Evolutionary conservation across 805 yeast genomes (phyloP).

Genomic region (Candida cerambycidarum): DNA sequence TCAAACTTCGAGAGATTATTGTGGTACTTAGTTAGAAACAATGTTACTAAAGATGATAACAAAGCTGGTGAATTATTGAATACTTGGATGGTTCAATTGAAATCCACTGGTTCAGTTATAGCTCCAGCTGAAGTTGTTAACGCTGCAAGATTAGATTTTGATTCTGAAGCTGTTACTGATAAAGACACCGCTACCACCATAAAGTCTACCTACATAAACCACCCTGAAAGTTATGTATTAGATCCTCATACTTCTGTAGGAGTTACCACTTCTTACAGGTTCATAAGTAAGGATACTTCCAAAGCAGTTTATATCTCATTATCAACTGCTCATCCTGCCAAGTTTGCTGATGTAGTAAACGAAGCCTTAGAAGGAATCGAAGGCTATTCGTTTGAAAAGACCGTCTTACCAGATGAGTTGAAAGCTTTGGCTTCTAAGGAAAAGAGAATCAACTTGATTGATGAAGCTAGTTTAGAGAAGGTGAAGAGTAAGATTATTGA

Average conservation of each 20-base stretch:
- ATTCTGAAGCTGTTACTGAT: constrained; percentile 77
- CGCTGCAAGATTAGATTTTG: constrained; percentile 69
- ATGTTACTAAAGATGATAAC: constrained; percentile 51
- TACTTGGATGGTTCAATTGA: constrained; percentile 77
- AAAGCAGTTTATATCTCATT: constrained; percentile 64
- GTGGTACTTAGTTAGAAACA: constrained; percentile 87
- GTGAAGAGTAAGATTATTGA: constrained; percentile 76
- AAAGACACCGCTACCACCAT: constrained; percentile 79
- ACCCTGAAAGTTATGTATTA: constrained; percentile 68
- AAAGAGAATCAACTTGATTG: constrained; percentile 71
- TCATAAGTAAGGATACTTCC: constrained; percentile 44
- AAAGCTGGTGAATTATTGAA: constrained; percentile 74
- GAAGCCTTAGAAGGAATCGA: constrained; percentile 63
- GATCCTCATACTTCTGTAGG: constrained; percentile 99
- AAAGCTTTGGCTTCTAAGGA: constrained; percentile 67
- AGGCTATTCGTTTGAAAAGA: constrained; percentile 81
- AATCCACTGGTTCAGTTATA: constrained; percentile 69
- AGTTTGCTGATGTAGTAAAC: constrained; percentile 94
- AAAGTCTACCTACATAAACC: constrained; percentile 60
- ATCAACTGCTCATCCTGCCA: constrained; percentile 99
- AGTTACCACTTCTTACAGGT: constrained; percentile 70
- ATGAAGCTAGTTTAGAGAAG: constrained; percentile 67
- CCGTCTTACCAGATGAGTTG: constrained; percentile 88
- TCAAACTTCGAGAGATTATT: constrained; percentile 94
- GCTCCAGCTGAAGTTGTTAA: constrained; percentile 65